phyloP scores from a whole-genome alignment of 2,329 filamentous ascomycete species.

The Leptographium wingfieldii region DNA sequence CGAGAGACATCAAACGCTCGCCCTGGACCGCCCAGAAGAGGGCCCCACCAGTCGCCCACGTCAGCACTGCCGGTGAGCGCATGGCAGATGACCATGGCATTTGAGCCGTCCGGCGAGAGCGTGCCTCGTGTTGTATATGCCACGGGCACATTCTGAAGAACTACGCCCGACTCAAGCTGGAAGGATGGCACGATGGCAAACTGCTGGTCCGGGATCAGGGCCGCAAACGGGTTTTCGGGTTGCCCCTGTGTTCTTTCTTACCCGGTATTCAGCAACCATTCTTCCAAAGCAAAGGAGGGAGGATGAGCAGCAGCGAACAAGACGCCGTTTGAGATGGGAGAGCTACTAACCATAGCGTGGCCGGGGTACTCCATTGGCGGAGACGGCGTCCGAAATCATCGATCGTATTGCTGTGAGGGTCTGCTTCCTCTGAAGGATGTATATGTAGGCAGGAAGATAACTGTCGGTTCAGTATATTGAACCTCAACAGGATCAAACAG shows the following conservation, averaged over 20 bases:
- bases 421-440: too few species aligned
- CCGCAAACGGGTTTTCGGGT: constrained; percentile 82
- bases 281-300: constrained; percentile 13
- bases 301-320: not conserved
- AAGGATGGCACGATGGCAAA: constrained; percentile 81
- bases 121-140: constrained; percentile 55
- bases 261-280: constrained; percentile 48
- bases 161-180: constrained; percentile 83
- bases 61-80: constrained; percentile 77
- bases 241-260: constrained; percentile 55
- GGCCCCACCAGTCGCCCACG: constrained; percentile 82
- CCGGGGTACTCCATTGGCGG: constrained; percentile 7
- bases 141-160: constrained; percentile 61
- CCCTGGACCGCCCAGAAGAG: constrained; percentile 63
- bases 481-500: not conserved
- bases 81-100: constrained; percentile 69
- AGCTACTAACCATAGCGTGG: constrained; percentile 12
- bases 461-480: not conserved
- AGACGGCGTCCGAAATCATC: constrained; percentile 6
- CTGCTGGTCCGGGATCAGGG: constrained; percentile 76
- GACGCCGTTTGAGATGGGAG: too few species aligned
- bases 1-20: constrained; percentile 69
- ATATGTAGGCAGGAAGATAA: not conserved
- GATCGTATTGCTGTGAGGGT: not conserved
- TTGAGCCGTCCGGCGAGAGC: constrained; percentile 45